phyloP scores from a whole-genome alignment of 495 filamentous ascomycete species.

The Elaphomyces granulatus region DNA sequence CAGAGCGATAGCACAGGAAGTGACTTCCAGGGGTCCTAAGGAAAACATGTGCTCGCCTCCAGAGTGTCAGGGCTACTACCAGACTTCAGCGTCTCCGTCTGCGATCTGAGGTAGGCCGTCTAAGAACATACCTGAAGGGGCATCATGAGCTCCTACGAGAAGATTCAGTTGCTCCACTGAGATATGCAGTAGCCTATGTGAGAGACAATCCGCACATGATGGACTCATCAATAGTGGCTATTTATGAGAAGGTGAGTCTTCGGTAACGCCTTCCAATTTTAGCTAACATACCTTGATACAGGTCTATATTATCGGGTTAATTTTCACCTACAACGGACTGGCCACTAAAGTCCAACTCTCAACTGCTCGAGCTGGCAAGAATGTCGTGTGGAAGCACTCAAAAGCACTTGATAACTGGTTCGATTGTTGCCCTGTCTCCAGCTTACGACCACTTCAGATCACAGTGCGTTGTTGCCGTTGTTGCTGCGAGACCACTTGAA shows the following conservation, averaged over 20 bases:
- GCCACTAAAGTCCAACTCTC: slow-evolving; percentile 60
- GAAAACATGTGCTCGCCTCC: no score
- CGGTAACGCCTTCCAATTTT: neutral
- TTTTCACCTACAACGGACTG: slow-evolving; percentile 46
- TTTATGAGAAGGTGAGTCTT: slow-evolving; percentile 64
- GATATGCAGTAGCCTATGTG: slow-evolving; percentile 40
- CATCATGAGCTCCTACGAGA: slow-evolving; percentile 56
- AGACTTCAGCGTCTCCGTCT: no score
- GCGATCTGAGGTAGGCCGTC: no score
- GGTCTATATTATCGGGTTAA: slow-evolving; percentile 52
- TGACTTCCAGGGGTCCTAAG: no score
- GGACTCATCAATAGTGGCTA: slow-evolving; percentile 41
- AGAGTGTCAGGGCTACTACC: no score
- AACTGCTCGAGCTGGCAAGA: slow-evolving; percentile 45
- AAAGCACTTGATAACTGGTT: slow-evolving; percentile 55
- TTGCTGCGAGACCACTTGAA: slow-evolving; percentile 54
- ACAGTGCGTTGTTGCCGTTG: slow-evolving; percentile 53
- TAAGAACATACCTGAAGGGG: slow-evolving; percentile 41
- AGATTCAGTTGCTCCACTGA: slow-evolving; percentile 45
- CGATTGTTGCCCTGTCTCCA: slow-evolving; percentile 55
- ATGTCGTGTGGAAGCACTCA: slow-evolving; percentile 61
- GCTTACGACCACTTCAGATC: slow-evolving; percentile 47
- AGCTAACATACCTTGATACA: slow-evolving; percentile 16
- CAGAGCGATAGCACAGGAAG: no score
- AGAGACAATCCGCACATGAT: slow-evolving; percentile 28